Evolutionary conservation across 371 early-diverging fungal genomes (phyloP), one percentile per base, ranked within the genome.

Genomic region (Zopfochytrium polystomum): DNA sequence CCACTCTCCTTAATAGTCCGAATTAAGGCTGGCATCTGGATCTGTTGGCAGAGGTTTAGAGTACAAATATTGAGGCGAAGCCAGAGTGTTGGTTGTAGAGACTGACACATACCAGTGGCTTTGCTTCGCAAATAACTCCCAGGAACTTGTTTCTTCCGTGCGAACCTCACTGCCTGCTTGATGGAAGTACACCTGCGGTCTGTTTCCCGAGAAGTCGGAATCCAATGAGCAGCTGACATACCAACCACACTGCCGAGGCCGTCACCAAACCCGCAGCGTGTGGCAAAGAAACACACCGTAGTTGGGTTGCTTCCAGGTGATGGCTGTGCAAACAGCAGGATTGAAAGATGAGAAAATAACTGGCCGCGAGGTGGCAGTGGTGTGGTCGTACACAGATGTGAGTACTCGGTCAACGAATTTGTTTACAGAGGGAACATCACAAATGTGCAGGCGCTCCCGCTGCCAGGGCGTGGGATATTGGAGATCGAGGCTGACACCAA

Each of bases 241-340:
- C 44, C 60, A 22, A 18, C 7, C 3, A n/a, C 58, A 18, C 18
- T 47, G 6, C 20, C 38, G n/a, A n/a, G 22, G 26, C 27, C 30
- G 23, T n/a, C 60, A 3, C 31, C 42, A 63, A 59, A 65, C 45
- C 93, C 92, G 70, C 87, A 83, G 61, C 81, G 79, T 50, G 89
- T 88, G 63, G 80, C 80, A 72, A 91, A 91, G 70, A 76, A 93
- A 93, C 22, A 93, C 93, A 45, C 91, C 90, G 72, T 89, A 96
- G 71, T 95, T 95, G 33, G 96, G 95, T 67, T 96, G 97, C 73
- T 96, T 96, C 96, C 95, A 95, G 73, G 91, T 96, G 48, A 95
- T 73, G 4, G 91, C 88, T 35, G 89, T 89, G 76, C 97, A 96
- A 5, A 93, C 86, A 18, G 83, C 75, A 15, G 95, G 91, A 69